Evolutionary conservation across 1,284 basidiomycete genomes (phyloP).

Genomic region (Leccinum fuscescens): DNA sequence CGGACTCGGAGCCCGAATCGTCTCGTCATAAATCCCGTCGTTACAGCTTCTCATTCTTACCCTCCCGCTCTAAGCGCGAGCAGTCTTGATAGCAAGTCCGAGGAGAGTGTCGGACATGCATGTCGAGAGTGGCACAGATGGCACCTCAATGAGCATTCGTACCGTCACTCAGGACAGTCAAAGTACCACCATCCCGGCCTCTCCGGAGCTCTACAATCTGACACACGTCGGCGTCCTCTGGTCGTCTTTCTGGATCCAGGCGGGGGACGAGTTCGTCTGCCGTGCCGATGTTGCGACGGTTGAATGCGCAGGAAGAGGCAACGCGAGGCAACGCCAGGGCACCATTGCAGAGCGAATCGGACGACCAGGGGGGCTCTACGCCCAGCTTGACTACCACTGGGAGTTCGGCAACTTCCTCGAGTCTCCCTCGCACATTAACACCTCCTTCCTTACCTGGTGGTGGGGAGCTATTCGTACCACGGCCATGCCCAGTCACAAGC

Average conservation of each 20-base stretch:
- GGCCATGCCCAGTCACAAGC: conserved; percentile 67
- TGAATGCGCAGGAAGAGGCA: conserved; percentile 16
- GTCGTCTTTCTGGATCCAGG: neutral
- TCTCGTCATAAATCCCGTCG: conserved; percentile 17
- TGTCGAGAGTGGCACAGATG: conserved; percentile 20
- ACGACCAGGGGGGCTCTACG: conserved; percentile 19
- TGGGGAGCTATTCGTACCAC: conserved; percentile 14
- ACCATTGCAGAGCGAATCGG: conserved; percentile 3
- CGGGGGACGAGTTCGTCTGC: neutral
- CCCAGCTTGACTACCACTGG: conserved; percentile 25
- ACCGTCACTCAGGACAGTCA: conserved; percentile 28
- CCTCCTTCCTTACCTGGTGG: conserved; percentile 12
- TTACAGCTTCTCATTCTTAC: conserved; percentile 29
- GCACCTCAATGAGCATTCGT: conserved; percentile 22
- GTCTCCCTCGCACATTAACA: conserved; percentile 4
- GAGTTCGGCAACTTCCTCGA: conserved; percentile 21
- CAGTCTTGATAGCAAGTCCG: neutral
- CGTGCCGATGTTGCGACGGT: conserved; percentile 20
- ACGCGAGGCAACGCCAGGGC: neutral
- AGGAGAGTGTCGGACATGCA: neutral
- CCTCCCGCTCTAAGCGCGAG: conserved; percentile 19
- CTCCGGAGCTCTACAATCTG: conserved; percentile 6
- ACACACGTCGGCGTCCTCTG: conserved; percentile 12
- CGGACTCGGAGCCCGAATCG: neutral
- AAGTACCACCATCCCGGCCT: conserved; percentile 19